Evolutionary conservation across 495 filamentous ascomycete species (phyloP).

Genomic region (Talaromyces borbonicus): DNA sequence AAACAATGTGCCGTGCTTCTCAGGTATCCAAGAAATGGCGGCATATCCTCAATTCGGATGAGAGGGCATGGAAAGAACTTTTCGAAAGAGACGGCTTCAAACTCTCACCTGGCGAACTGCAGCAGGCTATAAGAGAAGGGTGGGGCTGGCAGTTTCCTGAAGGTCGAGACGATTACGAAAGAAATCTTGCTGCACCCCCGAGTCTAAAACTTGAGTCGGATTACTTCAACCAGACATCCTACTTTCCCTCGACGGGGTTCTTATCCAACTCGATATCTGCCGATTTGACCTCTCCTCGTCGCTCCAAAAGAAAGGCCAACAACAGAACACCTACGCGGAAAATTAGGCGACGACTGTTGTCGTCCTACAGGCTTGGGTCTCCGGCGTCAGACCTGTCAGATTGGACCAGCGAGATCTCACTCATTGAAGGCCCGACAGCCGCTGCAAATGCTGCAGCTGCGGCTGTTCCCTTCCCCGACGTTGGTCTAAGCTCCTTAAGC

Average conservation of each 20-base stretch:
- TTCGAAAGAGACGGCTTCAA: conserved; percentile 75
- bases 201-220: conserved; percentile 30
- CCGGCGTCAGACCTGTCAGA: conserved; percentile 28
- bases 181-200: conserved; percentile 59
- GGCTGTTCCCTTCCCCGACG: conserved; percentile 70
- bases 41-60: conserved; percentile 77
- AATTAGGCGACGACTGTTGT: conserved; percentile 43
- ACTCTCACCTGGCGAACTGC: conserved; percentile 73
- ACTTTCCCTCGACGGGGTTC: neutral
- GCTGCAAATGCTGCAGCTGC: conserved; percentile 71
- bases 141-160: conserved; percentile 97
- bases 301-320: conserved; percentile 46
- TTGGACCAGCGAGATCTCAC: conserved; percentile 33
- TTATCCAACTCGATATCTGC: conserved; percentile 5
- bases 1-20: conserved; percentile 82
- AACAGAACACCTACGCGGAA: conserved; percentile 36
- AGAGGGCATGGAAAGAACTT: conserved; percentile 90
- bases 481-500: conserved; percentile 68
- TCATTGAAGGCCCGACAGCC: conserved; percentile 70
- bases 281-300: conserved; percentile 20
- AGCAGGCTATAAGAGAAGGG: conserved; percentile 80
- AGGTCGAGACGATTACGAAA: conserved; percentile 63
- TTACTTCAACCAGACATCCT: conserved; percentile 1
- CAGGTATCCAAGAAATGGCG: conserved; percentile 95
- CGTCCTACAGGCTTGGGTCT: conserved; percentile 24